phyloP scores from a whole-genome alignment of 2,329 filamentous ascomycete genomes.

The Paramyrothecium sp. region DNA sequence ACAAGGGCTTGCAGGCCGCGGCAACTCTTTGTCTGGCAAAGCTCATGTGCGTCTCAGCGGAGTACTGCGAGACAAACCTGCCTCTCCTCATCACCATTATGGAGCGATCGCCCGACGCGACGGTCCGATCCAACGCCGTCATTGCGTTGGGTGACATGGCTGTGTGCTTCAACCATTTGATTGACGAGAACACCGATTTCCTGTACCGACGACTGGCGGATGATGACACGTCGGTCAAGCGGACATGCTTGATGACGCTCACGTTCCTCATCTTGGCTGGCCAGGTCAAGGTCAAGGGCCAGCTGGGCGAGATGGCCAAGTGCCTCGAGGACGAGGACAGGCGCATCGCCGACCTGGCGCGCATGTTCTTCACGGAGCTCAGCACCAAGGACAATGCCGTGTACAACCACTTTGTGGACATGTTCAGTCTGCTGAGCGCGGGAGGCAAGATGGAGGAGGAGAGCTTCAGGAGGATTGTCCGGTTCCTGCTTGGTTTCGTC shows the following conservation, averaged over 20 bases:
- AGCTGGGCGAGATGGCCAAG: constrained; percentile 98
- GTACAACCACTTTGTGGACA: constrained; percentile 99
- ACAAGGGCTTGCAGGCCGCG: constrained; percentile 86
- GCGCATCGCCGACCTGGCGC: constrained; percentile 85
- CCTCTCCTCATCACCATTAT: constrained; percentile 96
- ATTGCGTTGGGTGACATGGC: constrained; percentile 98
- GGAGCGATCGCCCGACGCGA: constrained; percentile 88
- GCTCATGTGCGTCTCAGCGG: constrained; percentile 95
- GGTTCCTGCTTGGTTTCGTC: constrained; percentile 92
- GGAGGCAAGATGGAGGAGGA: constrained; percentile 82
- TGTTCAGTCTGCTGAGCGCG: constrained; percentile 90
- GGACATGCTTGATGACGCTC: constrained; percentile 96
- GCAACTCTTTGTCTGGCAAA: constrained; percentile 94
- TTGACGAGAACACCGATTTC: constrained; percentile 99
- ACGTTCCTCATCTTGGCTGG: constrained; percentile 96
- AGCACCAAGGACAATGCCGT: constrained; percentile 98
- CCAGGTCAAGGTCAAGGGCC: constrained; percentile 98
- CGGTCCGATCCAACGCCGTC: constrained; percentile 92
- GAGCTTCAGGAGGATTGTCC: constrained; percentile 80
- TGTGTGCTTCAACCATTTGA: constrained; percentile 98
- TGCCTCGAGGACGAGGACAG: constrained; percentile 96
- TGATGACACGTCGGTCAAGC: constrained; percentile 83
- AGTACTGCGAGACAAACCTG: constrained; percentile 93
- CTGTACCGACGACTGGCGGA: constrained; percentile 92
- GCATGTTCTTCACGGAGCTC: constrained; percentile 98